phyloP scores from a whole-genome alignment of 176 grass and related monocot species.

The Hsuehochloa calcarea region DNA sequence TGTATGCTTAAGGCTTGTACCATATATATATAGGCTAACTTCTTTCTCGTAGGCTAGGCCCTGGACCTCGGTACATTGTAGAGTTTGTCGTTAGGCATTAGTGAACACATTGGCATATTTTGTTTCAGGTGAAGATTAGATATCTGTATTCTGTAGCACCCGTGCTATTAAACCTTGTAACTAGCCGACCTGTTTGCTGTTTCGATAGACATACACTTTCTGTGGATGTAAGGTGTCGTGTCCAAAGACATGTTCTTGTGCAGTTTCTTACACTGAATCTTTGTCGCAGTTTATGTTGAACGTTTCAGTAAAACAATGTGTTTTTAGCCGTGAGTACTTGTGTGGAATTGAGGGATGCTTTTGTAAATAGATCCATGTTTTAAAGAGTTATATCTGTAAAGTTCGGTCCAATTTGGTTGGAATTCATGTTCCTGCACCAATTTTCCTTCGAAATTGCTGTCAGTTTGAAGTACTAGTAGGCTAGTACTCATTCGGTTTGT shows the following conservation, averaged over 20 bases:
- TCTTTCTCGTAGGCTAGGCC: conserved; percentile 25
- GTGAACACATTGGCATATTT: background rate
- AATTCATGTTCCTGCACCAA: background rate
- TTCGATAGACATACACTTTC: background rate
- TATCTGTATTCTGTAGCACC: background rate
- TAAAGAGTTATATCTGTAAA: background rate
- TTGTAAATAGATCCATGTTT: background rate
- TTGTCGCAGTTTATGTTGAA: background rate
- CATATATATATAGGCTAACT: conserved; percentile 25
- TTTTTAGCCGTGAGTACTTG: background rate
- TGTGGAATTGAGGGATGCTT: background rate
- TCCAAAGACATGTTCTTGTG: background rate
- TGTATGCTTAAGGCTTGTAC: conserved; percentile 26
- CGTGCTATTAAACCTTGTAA: conserved; percentile 18
- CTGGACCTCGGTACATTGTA: conserved; percentile 17
- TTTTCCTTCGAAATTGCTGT: background rate
- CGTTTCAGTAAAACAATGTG: background rate
- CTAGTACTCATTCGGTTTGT: background rate
- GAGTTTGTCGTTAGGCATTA: conserved; percentile 8
- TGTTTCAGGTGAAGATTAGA: conserved; percentile 23
- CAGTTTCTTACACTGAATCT: background rate
- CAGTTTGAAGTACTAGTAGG: background rate
- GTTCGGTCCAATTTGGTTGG: background rate
- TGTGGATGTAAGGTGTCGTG: background rate
- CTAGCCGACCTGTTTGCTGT: conserved; percentile 1